These are phyloP conservation scores for Ophiostoma novo-ulmi DNA, from an alignment of 2,329 filamentous ascomycete species.

Conservation along the genomic window DNA sequence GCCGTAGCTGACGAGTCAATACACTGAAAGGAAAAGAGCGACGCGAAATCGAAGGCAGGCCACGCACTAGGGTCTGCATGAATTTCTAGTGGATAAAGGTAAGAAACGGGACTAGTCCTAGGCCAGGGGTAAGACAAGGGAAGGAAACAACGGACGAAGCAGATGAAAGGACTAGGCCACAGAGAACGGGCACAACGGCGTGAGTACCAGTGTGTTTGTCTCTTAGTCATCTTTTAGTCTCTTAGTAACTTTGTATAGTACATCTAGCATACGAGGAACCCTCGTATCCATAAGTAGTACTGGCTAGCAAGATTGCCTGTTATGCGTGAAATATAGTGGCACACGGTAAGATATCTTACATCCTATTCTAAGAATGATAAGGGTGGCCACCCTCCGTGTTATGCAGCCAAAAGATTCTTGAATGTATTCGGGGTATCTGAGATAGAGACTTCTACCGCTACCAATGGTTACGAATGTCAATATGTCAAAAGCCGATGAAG, in stretches of 20 bases:
- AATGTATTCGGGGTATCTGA: background rate
- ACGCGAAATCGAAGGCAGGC: conserved; percentile 1
- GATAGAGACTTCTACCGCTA: background rate
- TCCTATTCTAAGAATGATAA: background rate
- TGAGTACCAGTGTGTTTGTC: background rate
- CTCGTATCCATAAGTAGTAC: background rate
- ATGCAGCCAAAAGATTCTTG: background rate
- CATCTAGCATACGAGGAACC: background rate
- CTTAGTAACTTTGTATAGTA: background rate
- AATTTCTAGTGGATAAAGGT: conserved; percentile 13
- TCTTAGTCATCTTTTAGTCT: background rate
- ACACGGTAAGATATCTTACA: background rate
- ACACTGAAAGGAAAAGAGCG: background rate
- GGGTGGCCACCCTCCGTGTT: background rate
- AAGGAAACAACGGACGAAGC: conserved; percentile 20
- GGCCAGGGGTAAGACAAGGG: conserved; percentile 21
- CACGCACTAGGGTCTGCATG: conserved; percentile 17
- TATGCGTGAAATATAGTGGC: conserved; percentile 5
- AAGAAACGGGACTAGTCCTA: conserved; percentile 20
- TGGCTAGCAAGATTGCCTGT: background rate
- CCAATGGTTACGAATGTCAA: background rate
- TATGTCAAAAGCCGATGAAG: background rate
- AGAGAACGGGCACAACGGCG: background rate
- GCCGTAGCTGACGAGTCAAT: conserved; percentile 14
- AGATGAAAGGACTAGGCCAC: conserved; percentile 15